phyloP scores from a whole-genome alignment of 2,329 filamentous ascomycete species.

The Madurella mycetomatis region DNA sequence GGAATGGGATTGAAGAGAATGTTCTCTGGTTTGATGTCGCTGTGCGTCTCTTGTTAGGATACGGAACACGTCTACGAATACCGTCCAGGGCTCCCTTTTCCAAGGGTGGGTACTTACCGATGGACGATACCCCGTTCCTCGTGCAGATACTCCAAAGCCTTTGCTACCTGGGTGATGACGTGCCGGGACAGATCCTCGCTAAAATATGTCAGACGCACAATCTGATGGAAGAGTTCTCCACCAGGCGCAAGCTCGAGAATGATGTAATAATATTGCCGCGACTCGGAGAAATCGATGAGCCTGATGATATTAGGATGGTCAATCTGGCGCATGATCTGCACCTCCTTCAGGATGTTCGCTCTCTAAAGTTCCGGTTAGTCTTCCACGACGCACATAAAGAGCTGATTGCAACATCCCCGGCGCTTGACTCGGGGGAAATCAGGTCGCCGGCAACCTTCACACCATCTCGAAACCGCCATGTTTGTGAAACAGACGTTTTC shows the following conservation, averaged over 20 bases:
- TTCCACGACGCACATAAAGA: background rate
- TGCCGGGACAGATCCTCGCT: slow-evolving; percentile 93
- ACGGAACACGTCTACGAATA: background rate
- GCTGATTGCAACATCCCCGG: slow-evolving; percentile 6
- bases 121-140: slow-evolving; percentile 95
- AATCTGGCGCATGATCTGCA: slow-evolving; percentile 96
- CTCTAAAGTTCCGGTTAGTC: slow-evolving; percentile 54
- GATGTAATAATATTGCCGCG: slow-evolving; percentile 94
- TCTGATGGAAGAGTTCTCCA: slow-evolving; percentile 96
- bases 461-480: slow-evolving; percentile 2
- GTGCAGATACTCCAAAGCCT: slow-evolving; percentile 88
- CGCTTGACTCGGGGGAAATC: slow-evolving; percentile 21
- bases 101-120: slow-evolving; percentile 58
- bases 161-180: slow-evolving; percentile 92
- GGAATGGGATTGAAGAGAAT: slow-evolving; percentile 86
- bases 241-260: slow-evolving; percentile 91
- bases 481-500: slow-evolving; percentile 26
- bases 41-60: slow-evolving; percentile 36
- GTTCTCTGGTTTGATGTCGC: slow-evolving; percentile 98
- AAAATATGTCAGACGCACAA: slow-evolving; percentile 96
- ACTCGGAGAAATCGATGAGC: slow-evolving; percentile 90
- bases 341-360: slow-evolving; percentile 96
- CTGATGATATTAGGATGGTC: slow-evolving; percentile 96
- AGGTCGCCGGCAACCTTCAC: background rate
- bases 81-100: background rate